Evolutionary conservation across 2,329 filamentous ascomycete species (phyloP), one percentile per base, ranked within the genome.

Genomic region (Colletotrichum acutatum): DNA sequence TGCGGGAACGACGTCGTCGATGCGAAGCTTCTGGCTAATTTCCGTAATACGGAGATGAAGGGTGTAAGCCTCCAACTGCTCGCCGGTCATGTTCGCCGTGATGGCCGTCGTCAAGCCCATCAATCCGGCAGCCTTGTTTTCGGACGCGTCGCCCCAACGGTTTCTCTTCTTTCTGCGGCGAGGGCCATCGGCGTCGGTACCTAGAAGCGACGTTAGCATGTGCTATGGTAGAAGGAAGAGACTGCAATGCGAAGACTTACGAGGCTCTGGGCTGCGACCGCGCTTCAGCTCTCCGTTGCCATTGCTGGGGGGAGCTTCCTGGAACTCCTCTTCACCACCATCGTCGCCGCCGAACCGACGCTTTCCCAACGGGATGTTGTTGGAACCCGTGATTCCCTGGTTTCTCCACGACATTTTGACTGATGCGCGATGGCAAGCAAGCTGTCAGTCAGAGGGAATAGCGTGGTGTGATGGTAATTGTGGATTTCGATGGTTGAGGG

Each of bases 101-200:
- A 99, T 98, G 80, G 96, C 95, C 19, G 97, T 99, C 32, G 97
- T 95, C 77, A 99, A 89, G 71, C 97, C 97, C 95, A 99, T 98
- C 75, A 99, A 89, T 76, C 97, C 97, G 71, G 97, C 97, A 73
- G 97, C 97, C 89, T 99, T 99, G 87, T 99, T 99, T 85, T 99
- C 97, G 68, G 95, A 93, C 74, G 94, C 94, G 84, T 98, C 96
- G 77, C 97, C 97, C 97, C 97, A 99, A 82, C 97, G 92, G 83
- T 99, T 99, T 83, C 96, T 93, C 92, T 98, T 98, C 92, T 97
- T 98, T 83, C 97, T 94, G 79, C 93, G 93, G 82, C 94, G 94
- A 75, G 93, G 90, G 71, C 94, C 96, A 84, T 98, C 95, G 63
- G 83, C 82, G 72, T 89, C 88, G 75, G 87, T 84, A 77, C 88